Evolutionary conservation across 2,329 filamentous ascomycete species (phyloP), one percentile per base, ranked within the genome.

Genomic region (Ophiostoma populinum): DNA sequence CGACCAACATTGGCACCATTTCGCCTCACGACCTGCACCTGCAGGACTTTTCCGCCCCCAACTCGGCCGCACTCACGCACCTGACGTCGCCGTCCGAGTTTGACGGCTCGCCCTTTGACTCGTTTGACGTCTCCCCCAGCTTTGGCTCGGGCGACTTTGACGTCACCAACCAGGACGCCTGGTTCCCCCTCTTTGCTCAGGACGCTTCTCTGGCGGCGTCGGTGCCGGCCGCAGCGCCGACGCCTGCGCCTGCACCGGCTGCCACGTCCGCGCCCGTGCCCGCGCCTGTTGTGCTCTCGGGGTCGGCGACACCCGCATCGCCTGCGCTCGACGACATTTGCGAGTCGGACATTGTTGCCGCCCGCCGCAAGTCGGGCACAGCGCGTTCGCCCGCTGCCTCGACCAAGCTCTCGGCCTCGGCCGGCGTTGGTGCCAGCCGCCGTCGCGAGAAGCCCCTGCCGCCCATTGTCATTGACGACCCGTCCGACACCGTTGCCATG

Each of bases 61-160:
- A 81, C 50, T 92, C 85, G 2, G 67, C 76, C 31, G 75, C 80
- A 22, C 73, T 90, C 51, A 92, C 85, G 24, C 75, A 83, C 43
- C 51, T 93, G 55, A 92, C 83, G 38, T 90, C 85, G 40, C 85
- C 85, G 29, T 81, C 79, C n/a, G 64, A 73, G 38, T 76, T 73
- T 48, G 69, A 80, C 50, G 80, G 76, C 47, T 92, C 82, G 35
- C 82, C 82, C 9, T 77, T 73, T 39, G 75, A 81, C 47, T 67
- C 65, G 51, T 82, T 74, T 48, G 74, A 90, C 49, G 74, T 80
- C 13, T 92, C 83, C 34, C 85, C 85, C 31, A 70, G 78, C 53
- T 81, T 86, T 55, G 65, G 65, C 40, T 62, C 57, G 42, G 62
- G 67, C 43, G 68, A 78, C 32, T 62, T 76, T 38, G 62, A 61